Percentiles rank a stretch among this genome's conserved stretches.
Conservation (phyloP, 805 yeast genomes). For the Metschnikowia matae region DNA sequence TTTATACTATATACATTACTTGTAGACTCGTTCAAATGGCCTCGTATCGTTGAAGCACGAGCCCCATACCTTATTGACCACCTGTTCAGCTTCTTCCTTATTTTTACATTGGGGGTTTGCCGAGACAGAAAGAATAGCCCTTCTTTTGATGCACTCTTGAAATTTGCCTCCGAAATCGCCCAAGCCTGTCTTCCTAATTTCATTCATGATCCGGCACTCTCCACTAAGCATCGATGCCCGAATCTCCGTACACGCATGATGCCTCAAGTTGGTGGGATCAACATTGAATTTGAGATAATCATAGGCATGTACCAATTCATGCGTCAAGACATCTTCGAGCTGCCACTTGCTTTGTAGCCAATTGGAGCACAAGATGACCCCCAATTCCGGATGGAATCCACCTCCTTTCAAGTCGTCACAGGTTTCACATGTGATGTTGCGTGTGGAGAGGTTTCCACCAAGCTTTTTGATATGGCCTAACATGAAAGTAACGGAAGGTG, state of each 20-base stretch:
- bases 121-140: conserved; percentile 79
- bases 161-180: conserved; percentile 70
- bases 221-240: conserved; percentile 92
- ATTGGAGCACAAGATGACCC: conserved; percentile 84
- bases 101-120: conserved; percentile 82
- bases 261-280: conserved; percentile 78
- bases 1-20: conserved; percentile 31
- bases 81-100: conserved; percentile 68
- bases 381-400: conserved; percentile 88
- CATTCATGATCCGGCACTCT: conserved; percentile 88
- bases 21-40: conserved; percentile 89
- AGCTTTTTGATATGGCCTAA: conserved; percentile 71
- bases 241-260: conserved; percentile 96
- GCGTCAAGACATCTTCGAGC: conserved; percentile 86
- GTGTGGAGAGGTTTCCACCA: conserved; percentile 44
- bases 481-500: conserved; percentile 88
- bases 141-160: conserved; percentile 84
- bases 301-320: conserved; percentile 90
- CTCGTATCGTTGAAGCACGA: conserved; percentile 93
- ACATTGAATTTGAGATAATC: conserved; percentile 86
- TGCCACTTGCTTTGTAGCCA: conserved; percentile 70
- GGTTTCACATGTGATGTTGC: conserved; percentile 68
- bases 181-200: conserved; percentile 56
- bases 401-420: conserved; percentile 85
- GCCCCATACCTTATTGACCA: conserved; percentile 85